Evolutionary conservation across 768 basidiomycete genomes (phyloP).

Genomic region (Russula brevipes): DNA sequence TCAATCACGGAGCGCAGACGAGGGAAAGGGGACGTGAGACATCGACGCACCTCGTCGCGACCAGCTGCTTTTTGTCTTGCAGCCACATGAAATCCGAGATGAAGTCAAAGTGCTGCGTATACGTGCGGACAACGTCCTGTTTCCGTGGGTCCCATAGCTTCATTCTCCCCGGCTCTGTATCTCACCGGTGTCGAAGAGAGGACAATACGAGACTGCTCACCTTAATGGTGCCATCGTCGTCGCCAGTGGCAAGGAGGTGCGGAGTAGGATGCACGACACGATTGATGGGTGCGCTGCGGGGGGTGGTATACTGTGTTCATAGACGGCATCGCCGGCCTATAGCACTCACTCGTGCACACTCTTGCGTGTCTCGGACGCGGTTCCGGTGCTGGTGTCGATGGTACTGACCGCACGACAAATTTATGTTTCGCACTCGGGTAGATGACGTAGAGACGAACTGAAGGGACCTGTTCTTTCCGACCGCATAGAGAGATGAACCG

Average conservation of each 20-base stretch:
- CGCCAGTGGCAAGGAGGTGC: constrained; percentile 76
- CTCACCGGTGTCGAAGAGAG: background rate
- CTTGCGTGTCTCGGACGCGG: constrained; percentile 43
- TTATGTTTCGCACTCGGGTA: background rate
- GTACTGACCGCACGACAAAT: constrained; percentile 38
- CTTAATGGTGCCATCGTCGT: constrained; percentile 93
- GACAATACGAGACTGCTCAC: constrained; percentile 34
- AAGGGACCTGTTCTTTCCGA: constrained; percentile 75
- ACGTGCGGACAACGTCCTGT: constrained; percentile 55
- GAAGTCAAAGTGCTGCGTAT: constrained; percentile 89
- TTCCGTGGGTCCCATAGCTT: constrained; percentile 90
- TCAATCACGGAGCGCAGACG: background rate
- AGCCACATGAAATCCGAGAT: constrained; percentile 90
- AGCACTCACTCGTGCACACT: constrained; percentile 64
- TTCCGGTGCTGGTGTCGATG: constrained; percentile 60
- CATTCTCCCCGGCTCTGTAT: background rate
- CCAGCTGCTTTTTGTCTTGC: constrained; percentile 62
- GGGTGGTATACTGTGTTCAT: constrained; percentile 16
- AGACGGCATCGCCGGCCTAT: constrained; percentile 17
- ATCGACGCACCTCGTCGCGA: constrained; percentile 75
- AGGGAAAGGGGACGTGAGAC: background rate
- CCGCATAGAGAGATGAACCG: constrained; percentile 67
- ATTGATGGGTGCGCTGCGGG: constrained; percentile 71
- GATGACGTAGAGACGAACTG: constrained; percentile 49
- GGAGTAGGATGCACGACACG: constrained; percentile 69